These are phyloP conservation scores for Yamadazyma taylorii DNA, from an alignment of 1,139 yeast genomes.

Conservation along the genomic window DNA sequence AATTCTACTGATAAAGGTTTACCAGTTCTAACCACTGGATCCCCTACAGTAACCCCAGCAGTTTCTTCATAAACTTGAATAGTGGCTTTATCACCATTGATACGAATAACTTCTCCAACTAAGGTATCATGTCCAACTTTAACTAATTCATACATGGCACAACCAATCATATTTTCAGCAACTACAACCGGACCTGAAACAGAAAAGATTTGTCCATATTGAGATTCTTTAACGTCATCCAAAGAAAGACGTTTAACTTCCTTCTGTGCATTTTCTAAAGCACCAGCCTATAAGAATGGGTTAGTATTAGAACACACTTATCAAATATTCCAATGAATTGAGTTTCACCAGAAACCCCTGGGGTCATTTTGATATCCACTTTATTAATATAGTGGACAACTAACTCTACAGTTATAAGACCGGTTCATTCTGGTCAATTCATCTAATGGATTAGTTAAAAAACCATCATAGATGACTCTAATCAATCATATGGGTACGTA, in stretches of 20 bases:
- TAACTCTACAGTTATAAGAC: too few species aligned
- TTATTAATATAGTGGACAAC: too few species aligned
- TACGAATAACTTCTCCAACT: slow-evolving; percentile 98
- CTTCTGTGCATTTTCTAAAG: slow-evolving; percentile 95
- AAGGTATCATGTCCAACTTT: slow-evolving; percentile 95
- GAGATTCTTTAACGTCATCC: slow-evolving; percentile 73
- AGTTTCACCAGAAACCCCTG: too few species aligned
- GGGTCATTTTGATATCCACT: too few species aligned
- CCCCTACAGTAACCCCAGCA: slow-evolving; percentile 98
- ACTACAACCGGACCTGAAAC: slow-evolving; percentile 97
- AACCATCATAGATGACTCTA: too few species aligned
- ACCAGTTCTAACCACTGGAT: slow-evolving; percentile 96
- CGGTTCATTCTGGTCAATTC: too few species aligned
- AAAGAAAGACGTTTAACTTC: slow-evolving; percentile 83
- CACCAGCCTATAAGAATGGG: slow-evolving; percentile 72
- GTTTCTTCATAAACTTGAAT: slow-evolving; percentile 99
- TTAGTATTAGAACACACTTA: slow-evolving; percentile 6
- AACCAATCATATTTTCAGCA: slow-evolving; percentile 98
- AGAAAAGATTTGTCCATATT: slow-evolving; percentile 85
- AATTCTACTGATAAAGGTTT: slow-evolving; percentile 96
- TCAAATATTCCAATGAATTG: too few species aligned
- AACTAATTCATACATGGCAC: slow-evolving; percentile 98
- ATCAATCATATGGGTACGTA: background rate
- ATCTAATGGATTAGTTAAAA: too few species aligned
- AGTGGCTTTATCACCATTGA: slow-evolving; percentile 94